phyloP scores from a whole-genome alignment of 2,329 filamentous ascomycete genomes.

The Coniella lustricola region DNA sequence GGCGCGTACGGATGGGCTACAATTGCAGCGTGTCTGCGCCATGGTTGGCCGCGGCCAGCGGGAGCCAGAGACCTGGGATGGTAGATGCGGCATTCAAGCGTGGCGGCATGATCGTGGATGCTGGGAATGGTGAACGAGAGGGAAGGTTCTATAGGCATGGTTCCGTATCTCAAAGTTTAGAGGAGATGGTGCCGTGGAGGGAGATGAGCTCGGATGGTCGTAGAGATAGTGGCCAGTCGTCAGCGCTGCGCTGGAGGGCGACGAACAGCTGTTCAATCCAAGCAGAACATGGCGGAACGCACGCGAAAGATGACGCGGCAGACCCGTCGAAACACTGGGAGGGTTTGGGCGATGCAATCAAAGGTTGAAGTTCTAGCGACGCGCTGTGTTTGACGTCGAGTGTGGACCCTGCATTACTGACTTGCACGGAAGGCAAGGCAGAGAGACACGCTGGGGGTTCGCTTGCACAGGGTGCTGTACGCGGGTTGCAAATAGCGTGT shows the following conservation, averaged over 20 bases:
- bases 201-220: neutral
- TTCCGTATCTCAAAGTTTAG: neutral
- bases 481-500: too few species aligned
- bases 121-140: conserved; percentile 75
- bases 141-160: conserved; percentile 49
- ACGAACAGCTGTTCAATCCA: neutral
- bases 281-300: too few species aligned
- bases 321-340: too few species aligned
- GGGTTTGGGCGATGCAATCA: too few species aligned
- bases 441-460: too few species aligned
- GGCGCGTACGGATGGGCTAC: conserved; percentile 89
- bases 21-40: conserved; percentile 49
- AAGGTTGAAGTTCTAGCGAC: too few species aligned
- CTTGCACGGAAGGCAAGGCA: too few species aligned
- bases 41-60: conserved; percentile 28
- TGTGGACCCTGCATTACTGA: too few species aligned
- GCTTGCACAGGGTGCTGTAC: too few species aligned
- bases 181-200: neutral
- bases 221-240: neutral
- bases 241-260: neutral
- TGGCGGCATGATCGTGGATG: conserved; percentile 71
- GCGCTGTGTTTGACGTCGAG: too few species aligned
- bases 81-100: conserved; percentile 77
- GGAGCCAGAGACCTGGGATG: conserved; percentile 48
- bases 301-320: too few species aligned